phyloP scores from a whole-genome alignment of 2,329 filamentous ascomycete species.

The Diplodia mutila region DNA sequence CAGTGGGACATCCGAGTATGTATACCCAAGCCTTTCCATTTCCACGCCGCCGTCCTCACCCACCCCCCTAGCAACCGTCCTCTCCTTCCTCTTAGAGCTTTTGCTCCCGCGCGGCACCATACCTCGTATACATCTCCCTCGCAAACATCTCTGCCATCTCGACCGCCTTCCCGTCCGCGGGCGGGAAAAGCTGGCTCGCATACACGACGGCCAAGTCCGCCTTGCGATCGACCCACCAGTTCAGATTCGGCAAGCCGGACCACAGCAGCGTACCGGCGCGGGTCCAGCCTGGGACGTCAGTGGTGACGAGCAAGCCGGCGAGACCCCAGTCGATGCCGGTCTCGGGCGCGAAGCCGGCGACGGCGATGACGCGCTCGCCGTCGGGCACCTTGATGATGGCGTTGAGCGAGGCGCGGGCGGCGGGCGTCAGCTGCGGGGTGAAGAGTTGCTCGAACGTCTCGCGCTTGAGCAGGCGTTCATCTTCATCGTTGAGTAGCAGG shows the following conservation, averaged over 20 bases:
- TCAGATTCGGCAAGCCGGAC: constrained; percentile 40
- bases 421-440: constrained; percentile 34
- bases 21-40: no score
- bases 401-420: constrained; percentile 22
- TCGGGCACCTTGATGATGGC: constrained; percentile 7
- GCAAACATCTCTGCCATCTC: constrained; percentile 8
- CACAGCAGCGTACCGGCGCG: constrained; percentile 38
- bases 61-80: no score
- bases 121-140: constrained; percentile 12
- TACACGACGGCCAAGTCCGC: constrained; percentile 38
- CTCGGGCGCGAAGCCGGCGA: constrained; percentile 31
- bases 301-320: constrained; percentile 36
- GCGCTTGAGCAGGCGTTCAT: constrained; percentile 32
- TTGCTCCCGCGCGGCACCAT: background rate
- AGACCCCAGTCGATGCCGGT: constrained; percentile 37
- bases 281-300: constrained; percentile 33
- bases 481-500: constrained; percentile 35
- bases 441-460: constrained; percentile 38
- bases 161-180: constrained; percentile 32
- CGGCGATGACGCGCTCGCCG: background rate
- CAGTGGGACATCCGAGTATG: no score
- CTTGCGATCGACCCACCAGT: constrained; percentile 41
- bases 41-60: no score
- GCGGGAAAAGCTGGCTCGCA: constrained; percentile 36
- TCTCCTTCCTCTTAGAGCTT: background rate